A percentile compares a stretch with the other conserved stretches of the same genome.
Conservation (phyloP, 805 yeast species). For the Starmerella sp. region DNA sequence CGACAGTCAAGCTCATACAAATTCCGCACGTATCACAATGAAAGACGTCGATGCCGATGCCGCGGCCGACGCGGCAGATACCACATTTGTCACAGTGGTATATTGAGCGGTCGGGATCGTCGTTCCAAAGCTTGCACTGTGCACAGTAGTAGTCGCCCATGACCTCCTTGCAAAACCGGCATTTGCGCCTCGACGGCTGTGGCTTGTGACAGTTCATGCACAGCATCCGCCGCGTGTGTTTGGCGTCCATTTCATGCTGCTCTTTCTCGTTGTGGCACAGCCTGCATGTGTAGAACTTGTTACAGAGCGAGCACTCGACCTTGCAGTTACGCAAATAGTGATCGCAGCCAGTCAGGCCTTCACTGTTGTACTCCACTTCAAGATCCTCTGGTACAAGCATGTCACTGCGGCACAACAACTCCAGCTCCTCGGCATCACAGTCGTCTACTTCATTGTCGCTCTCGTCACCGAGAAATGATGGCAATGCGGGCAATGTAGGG, state of each 20-base stretch:
- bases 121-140: conserved; percentile 71
- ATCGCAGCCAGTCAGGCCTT: conserved; percentile 54
- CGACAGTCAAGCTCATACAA: conserved; percentile 70
- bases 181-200: conserved; percentile 60
- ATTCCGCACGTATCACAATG: conserved; percentile 87
- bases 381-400: conserved; percentile 34
- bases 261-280: conserved; percentile 69
- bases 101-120: conserved; percentile 58
- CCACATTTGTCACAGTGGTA: conserved; percentile 92
- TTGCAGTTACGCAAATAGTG: conserved; percentile 82
- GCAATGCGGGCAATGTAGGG: neutral
- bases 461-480: conserved; percentile 9
- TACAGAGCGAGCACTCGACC: conserved; percentile 65
- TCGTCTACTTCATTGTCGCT: conserved; percentile 11
- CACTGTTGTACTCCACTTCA: conserved; percentile 28
- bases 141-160: conserved; percentile 70
- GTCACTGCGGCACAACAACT: conserved; percentile 29
- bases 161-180: conserved; percentile 53
- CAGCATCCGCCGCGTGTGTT: conserved; percentile 52
- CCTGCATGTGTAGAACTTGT: conserved; percentile 68
- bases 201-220: conserved; percentile 73
- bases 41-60: conserved; percentile 77
- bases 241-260: conserved; percentile 47
- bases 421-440: neutral
- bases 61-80: conserved; percentile 81